A percentile compares a stretch with the other conserved stretches of the same genome.
phyloP scores from a whole-genome alignment of 306 rosid genomes.

The Quercus parvula region DNA sequence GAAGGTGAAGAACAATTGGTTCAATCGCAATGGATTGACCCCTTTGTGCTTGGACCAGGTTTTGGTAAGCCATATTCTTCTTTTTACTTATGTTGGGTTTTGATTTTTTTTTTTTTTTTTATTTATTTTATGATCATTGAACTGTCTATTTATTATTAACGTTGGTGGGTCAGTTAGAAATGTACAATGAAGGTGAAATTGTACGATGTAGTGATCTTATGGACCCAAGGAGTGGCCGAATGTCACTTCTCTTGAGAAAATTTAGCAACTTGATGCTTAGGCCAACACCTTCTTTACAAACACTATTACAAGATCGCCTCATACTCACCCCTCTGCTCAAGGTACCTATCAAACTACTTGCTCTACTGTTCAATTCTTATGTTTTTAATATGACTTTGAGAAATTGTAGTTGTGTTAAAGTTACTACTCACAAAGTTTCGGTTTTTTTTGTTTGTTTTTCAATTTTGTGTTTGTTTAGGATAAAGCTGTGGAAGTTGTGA shows the following conservation, averaged over 20 bases:
- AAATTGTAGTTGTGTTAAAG: no score
- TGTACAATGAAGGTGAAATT: slow-evolving; percentile 74
- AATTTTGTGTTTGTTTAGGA: slow-evolving; percentile 38
- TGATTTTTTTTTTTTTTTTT: neutral
- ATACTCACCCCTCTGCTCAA: slow-evolving; percentile 51
- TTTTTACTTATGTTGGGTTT: neutral
- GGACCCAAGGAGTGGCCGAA: slow-evolving; percentile 57
- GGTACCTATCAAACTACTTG: slow-evolving; percentile 26
- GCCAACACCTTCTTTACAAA: slow-evolving; percentile 23
- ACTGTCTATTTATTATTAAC: slow-evolving; percentile 1
- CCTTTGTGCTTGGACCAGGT: slow-evolving; percentile 79
- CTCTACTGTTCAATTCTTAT: neutral
- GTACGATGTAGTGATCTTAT: slow-evolving; percentile 44
- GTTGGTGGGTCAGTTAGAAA: slow-evolving; percentile 50
- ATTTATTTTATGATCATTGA: no score
- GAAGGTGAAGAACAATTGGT: slow-evolving; percentile 62
- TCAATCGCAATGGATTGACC: slow-evolving; percentile 72
- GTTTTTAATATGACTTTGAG: no score
- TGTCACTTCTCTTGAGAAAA: slow-evolving; percentile 46
- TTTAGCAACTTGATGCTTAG: slow-evolving; percentile 37
- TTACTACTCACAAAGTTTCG: no score
- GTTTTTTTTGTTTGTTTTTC: no score
- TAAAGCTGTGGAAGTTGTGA: slow-evolving; percentile 57
- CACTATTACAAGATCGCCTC: slow-evolving; percentile 41
- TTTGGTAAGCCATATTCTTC: slow-evolving; percentile 43